phyloP scores from a whole-genome alignment of 208 protist species.

The Wallacemonas sp. region DNA sequence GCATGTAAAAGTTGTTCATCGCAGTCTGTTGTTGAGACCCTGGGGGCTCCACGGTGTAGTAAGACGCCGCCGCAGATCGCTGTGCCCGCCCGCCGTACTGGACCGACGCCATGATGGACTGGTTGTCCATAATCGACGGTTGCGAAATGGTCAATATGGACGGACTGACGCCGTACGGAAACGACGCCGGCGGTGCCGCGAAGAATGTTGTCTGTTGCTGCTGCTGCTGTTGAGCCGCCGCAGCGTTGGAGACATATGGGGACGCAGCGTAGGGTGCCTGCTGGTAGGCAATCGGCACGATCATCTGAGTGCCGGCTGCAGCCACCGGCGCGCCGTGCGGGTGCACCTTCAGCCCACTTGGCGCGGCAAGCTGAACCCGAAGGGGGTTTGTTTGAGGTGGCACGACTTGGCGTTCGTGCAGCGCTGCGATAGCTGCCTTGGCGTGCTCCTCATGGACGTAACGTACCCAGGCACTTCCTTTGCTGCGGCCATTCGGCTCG shows the following conservation, averaged over 20 bases:
- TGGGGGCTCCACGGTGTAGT: background rate
- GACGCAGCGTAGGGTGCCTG: constrained; percentile 6
- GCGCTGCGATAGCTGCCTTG: constrained; percentile 55
- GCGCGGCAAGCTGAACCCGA: constrained; percentile 72
- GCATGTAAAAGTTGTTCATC: background rate
- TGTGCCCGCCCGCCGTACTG: background rate
- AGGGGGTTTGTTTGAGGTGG: constrained; percentile 85
- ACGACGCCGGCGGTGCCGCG: background rate
- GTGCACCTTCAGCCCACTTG: constrained; percentile 25
- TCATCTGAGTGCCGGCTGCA: constrained; percentile 9
- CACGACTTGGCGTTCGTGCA: constrained; percentile 77
- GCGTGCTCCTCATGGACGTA: constrained; percentile 68
- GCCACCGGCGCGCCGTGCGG: constrained; percentile 9
- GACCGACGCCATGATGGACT: background rate
- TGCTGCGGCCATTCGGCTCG: constrained; percentile 66
- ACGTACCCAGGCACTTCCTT: constrained; percentile 82
- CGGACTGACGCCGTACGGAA: constrained; percentile 12
- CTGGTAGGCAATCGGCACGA: constrained; percentile 10
- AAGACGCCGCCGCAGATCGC: background rate
- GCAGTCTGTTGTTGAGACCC: background rate
- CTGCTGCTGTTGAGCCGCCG: constrained; percentile 13
- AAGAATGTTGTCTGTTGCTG: constrained; percentile 8
- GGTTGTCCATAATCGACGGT: background rate
- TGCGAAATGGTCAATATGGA: constrained; percentile 6
- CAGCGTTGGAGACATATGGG: constrained; percentile 5